Evolutionary conservation across 2,329 filamentous ascomycete genomes (phyloP), one percentile per base, ranked within the genome.

Genomic region (Aspergillus bombycis): DNA sequence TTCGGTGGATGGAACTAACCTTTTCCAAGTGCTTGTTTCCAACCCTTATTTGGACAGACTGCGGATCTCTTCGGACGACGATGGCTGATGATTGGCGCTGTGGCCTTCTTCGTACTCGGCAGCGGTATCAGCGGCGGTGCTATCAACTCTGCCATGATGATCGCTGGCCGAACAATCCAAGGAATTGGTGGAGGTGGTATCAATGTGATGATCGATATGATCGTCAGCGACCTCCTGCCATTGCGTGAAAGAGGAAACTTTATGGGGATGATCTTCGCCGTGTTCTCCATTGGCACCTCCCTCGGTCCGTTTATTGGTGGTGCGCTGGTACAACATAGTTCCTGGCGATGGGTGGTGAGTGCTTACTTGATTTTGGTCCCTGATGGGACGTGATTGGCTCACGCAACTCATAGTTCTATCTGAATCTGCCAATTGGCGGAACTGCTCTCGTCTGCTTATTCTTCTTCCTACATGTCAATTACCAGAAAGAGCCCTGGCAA

Each of bases 101-200:
- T 86, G 1, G 75, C 72, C 12, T 64, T 85, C 1, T 87, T 87
- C 63, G 77, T 75, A 0, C 64, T 88, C 0, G 86, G 86, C 0
- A 86, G 84, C 61, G 83, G 80, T 0, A 76, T 89, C 3, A 80
- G 77, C 48, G 86, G 84, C 0, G 80, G 79, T 0, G 82, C 86
- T 0, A 77, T 69, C 0, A 80, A 67, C 9, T 76, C 75, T 0
- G 69, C 66, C 0, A 81, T 82, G 70, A 75, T 90, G 2, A 85
- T 90, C 16, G 80, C 78, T 64, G 85, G 84, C n/a, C 80, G 86
- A 0, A 79, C 80, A 0, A 72, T 89, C 1, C 85, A 89, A 61
- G 87, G 87, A 0, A 68, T 84, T 2, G 84, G 83, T 0, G 79
- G 74, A 1, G 82, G 80, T 2, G 83, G 83, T 0, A 78, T 82